Evolutionary conservation across 805 yeast genomes (phyloP).

Genomic region (Candida germanica): DNA sequence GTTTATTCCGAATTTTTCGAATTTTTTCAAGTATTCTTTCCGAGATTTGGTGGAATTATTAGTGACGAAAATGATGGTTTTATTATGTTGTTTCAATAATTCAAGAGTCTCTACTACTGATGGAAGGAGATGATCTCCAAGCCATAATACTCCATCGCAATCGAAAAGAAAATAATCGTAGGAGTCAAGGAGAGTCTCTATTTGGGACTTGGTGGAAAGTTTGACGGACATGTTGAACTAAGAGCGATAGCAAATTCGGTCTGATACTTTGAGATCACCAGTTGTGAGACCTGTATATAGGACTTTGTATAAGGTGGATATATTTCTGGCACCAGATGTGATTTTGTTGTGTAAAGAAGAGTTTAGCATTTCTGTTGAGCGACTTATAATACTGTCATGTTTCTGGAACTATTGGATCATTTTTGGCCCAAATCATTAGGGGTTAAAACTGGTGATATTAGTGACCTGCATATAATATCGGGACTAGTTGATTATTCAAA

Average conservation of each 20-base stretch:
- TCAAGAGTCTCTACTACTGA: slow-evolving; percentile 71
- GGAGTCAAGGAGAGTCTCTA: slow-evolving; percentile 51
- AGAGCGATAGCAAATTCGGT: neutral
- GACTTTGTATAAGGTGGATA: neutral
- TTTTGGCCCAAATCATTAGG: no score
- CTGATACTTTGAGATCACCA: neutral
- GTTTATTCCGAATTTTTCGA: slow-evolving; percentile 55
- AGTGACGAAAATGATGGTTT: slow-evolving; percentile 84
- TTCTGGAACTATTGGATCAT: no score
- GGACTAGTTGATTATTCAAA: no score
- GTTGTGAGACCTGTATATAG: neutral
- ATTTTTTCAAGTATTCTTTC: slow-evolving; percentile 69
- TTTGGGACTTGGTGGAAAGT: slow-evolving; percentile 33
- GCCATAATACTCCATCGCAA: slow-evolving; percentile 97
- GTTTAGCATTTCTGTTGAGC: no score
- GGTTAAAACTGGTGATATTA: no score
- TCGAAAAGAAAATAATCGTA: slow-evolving; percentile 91
- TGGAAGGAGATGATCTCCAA: slow-evolving; percentile 80
- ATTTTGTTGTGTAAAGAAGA: no score
- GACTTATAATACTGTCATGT: no score
- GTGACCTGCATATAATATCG: no score
- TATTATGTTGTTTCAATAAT: slow-evolving; percentile 51
- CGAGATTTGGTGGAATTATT: slow-evolving; percentile 94
- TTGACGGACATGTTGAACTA: slow-evolving; percentile 16
- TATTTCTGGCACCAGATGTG: no score